A percentile compares a stretch with the other conserved stretches of the same genome.
Conservation (phyloP, 2,329 filamentous ascomycete genomes). For the Knoxdaviesia proteae region DNA sequence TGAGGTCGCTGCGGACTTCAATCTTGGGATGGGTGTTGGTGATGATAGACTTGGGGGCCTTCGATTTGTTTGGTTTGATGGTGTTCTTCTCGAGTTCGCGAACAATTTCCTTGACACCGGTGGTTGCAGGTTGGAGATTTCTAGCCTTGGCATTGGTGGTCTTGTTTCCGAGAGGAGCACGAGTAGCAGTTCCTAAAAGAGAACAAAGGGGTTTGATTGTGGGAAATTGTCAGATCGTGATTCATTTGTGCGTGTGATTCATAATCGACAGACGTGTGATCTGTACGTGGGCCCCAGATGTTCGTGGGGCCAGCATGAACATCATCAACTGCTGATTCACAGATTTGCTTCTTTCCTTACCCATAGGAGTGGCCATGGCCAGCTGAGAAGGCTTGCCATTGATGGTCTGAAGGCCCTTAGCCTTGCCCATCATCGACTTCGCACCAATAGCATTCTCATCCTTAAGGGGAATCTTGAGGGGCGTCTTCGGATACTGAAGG, state of each 20-base stretch:
- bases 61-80: constrained; percentile 32
- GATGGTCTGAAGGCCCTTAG: no score
- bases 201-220: background rate
- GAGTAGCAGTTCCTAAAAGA: constrained; percentile 15
- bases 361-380: constrained; percentile 57
- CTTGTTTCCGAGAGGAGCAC: constrained; percentile 78
- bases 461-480: constrained; percentile 54
- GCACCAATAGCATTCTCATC: constrained; percentile 50
- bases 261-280: background rate
- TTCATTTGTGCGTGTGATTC: no score
- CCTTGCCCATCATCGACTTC: no score
- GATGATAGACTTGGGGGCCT: constrained; percentile 36
- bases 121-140: constrained; percentile 10
- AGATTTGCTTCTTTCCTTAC: constrained; percentile 23
- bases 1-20: constrained; percentile 32
- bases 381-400: no score
- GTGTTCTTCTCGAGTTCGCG: constrained; percentile 37
- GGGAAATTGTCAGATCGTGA: background rate
- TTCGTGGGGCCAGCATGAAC: background rate
- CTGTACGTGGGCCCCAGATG: constrained; percentile 1
- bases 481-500: constrained; percentile 59
- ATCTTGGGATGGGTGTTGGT: constrained; percentile 35
- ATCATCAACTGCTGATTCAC: no score
- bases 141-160: constrained; percentile 83
- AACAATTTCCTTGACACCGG: constrained; percentile 35